Evolutionary conservation across 768 basidiomycete genomes (phyloP), one percentile per base, ranked within the genome.

Genomic region (Mycena floridula): DNA sequence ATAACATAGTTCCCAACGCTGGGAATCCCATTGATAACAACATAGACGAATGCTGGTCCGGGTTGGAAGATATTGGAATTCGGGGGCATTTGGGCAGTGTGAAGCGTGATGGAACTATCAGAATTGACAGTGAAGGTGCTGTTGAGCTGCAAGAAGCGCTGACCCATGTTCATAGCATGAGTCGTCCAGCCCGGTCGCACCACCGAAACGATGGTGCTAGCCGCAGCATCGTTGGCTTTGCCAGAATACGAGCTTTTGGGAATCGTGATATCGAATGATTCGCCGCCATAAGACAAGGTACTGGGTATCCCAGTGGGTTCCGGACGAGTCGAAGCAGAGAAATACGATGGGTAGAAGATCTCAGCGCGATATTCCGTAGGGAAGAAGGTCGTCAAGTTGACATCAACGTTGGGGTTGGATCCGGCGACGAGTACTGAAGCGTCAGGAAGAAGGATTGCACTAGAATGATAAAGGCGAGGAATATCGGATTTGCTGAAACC

Each of bases 341-440:
- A 97, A 68, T 95, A 99, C 9, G 81, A 73, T 0, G 95, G 95
- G 68, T 93, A 97, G 72, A 93, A 99, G 28, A 83, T 74, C 59
- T 95, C 92, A 1, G 85, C 83, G 25, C 78, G 69, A 56, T 93
- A 94, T 23, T 82, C 79, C 2, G 91, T 91, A 1, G 85, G 82
- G 70, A 71, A 91, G 27, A 70, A 26, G 8, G 76, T 73, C 15
- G 67, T 61, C 25, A 67, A 48, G 54, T 85, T 82, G 48, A 85
- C 83, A 54, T 97, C 93, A 25, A 86, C 71, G 57, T 94, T 95
- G 1, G 94, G 93, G 66, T 97, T 97, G 25, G 89, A 91, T 6
- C 95, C 95, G 25, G 89, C 90, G 51, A 95, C 76, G 40, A 96
- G 62, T 27, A 98, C 82, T 2, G 87, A 88, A 1, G 79, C 89